phyloP scores from a whole-genome alignment of 176 grass and related monocot genomes.

The Eremochloa ophiuroides region DNA sequence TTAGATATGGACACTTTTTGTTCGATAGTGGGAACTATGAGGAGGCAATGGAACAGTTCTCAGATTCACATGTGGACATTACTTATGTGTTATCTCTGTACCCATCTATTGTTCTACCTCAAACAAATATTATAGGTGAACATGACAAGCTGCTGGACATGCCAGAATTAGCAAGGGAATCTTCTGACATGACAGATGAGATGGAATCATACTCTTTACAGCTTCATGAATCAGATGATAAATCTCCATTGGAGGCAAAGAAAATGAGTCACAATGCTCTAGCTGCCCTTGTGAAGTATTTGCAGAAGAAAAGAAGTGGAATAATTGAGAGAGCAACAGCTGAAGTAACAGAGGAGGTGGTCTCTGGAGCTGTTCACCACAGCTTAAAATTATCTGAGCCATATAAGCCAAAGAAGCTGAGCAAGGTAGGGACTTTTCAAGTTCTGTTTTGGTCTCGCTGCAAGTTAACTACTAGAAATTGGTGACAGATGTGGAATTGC shows the following conservation, averaged over 20 bases:
- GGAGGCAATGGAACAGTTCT: conserved; percentile 92
- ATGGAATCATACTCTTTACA: conserved; percentile 63
- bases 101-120: conserved; percentile 76
- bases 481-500: not conserved
- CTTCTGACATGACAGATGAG: conserved; percentile 88
- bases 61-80: conserved; percentile 90
- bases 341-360: conserved; percentile 95
- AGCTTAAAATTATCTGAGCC: conserved; percentile 73
- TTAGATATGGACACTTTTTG: conserved; percentile 93
- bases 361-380: conserved; percentile 86
- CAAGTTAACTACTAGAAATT: conserved; percentile 1
- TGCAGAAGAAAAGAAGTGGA: conserved; percentile 95
- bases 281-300: conserved; percentile 86
- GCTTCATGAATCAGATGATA: conserved; percentile 69
- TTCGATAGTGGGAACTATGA: conserved; percentile 91
- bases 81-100: conserved; percentile 85
- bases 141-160: conserved; percentile 60
- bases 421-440: conserved; percentile 38
- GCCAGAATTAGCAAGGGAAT: conserved; percentile 73
- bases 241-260: conserved; percentile 64
- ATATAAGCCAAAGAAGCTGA: conserved; percentile 61
- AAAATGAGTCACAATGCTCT: conserved; percentile 93
- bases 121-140: conserved; percentile 54
- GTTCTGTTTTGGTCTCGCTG: conserved; percentile 7
- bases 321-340: conserved; percentile 91